These are phyloP conservation scores for Pichia paraexigua DNA, from an alignment of 805 yeast genomes.

Conservation along the genomic window DNA sequence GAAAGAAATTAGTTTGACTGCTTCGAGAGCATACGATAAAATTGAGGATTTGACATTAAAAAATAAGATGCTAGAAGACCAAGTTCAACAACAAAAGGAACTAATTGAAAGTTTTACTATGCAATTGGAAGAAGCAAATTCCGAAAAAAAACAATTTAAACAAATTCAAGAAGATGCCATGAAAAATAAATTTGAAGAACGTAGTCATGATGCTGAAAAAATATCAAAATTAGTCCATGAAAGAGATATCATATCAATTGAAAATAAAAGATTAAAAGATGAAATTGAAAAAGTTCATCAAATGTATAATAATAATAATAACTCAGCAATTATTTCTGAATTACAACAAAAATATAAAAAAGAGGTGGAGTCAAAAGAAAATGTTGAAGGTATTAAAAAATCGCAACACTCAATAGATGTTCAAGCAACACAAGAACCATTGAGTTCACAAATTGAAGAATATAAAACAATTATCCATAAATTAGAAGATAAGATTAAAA, in stretches of 20 bases:
- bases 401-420: neutral
- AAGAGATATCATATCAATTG: neutral
- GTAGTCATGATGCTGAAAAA: neutral
- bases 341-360: neutral
- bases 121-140: constrained; percentile 14
- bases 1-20: constrained; percentile 20
- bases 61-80: constrained; percentile 21
- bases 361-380: neutral
- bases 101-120: constrained; percentile 18
- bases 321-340: neutral
- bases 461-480: constrained; percentile 2
- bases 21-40: constrained; percentile 22
- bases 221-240: constrained; percentile 3
- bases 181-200: neutral
- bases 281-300: constrained; percentile 5
- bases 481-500: constrained; percentile 8
- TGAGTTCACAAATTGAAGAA: neutral
- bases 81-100: constrained; percentile 21
- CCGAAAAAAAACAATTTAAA: constrained; percentile 2
- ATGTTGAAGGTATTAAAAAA: neutral
- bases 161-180: constrained; percentile 6
- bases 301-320: constrained; percentile 5
- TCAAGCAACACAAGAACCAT: neutral
- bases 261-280: constrained; percentile 2
- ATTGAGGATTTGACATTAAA: constrained; percentile 18